phyloP scores from a whole-genome alignment of 2,329 filamentous ascomycete species.

The Alternaria brassicae region DNA sequence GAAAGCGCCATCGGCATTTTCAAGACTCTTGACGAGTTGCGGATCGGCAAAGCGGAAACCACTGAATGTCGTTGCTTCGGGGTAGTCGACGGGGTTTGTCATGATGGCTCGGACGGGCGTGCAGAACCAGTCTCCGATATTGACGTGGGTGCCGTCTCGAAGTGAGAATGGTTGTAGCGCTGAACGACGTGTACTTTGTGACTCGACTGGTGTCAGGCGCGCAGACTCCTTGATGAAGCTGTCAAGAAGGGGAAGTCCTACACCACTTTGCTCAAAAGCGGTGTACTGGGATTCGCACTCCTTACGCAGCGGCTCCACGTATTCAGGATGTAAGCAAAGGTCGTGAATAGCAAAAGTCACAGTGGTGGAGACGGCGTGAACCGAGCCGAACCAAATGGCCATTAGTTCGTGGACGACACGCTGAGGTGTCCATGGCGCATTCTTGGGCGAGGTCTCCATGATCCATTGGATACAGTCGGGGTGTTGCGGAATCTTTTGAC shows the following conservation, averaged over 20 bases:
- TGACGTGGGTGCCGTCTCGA: constrained; percentile 23
- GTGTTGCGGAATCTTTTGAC: constrained; percentile 19
- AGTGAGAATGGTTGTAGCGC: constrained; percentile 25
- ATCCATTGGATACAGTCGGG: constrained; percentile 46
- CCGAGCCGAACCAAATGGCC: constrained; percentile 48
- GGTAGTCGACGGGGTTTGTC: constrained; percentile 18
- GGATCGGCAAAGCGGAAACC: constrained; percentile 30
- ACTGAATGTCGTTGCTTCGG: constrained; percentile 21
- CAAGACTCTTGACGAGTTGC: constrained; percentile 5
- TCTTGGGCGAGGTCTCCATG: constrained; percentile 39
- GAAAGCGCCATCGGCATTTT: constrained; percentile 3
- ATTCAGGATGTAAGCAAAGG: constrained; percentile 27
- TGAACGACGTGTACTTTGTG: constrained; percentile 22
- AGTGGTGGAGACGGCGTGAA: constrained; percentile 35
- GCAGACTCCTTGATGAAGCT: constrained; percentile 33
- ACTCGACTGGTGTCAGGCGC: constrained; percentile 27
- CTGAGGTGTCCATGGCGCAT: constrained; percentile 34
- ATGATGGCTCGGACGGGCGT: constrained; percentile 28
- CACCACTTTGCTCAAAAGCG: constrained; percentile 20
- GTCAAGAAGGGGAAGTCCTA: constrained; percentile 28
- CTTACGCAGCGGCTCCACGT: constrained; percentile 22
- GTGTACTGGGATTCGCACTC: constrained; percentile 23
- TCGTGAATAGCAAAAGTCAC: constrained; percentile 27
- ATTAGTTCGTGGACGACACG: constrained; percentile 43
- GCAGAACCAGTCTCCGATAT: constrained; percentile 27